These are phyloP conservation scores for Chlamydomonas incerta DNA, from an alignment of 139 green algal species.

Conservation along the genomic window DNA sequence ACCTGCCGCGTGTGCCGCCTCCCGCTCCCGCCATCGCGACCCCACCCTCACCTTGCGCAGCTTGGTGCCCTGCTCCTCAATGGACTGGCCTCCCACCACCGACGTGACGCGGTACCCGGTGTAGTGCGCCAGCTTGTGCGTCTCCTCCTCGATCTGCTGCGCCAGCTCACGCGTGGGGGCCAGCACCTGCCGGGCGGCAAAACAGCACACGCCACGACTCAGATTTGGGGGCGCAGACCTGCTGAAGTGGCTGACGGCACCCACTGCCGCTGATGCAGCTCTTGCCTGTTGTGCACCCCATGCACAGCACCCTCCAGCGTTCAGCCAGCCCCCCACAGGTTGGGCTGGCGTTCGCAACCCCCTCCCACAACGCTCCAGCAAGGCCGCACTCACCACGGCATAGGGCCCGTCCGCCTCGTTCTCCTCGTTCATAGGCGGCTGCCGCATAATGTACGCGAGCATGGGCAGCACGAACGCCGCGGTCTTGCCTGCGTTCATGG, in stretches of 20 bases:
- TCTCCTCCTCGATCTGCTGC: conserved; percentile 86
- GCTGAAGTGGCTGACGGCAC: too few relatives aligned
- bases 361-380: too few relatives aligned
- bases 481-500: conserved; percentile 93
- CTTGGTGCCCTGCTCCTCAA: conserved; percentile 94
- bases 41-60: conserved; percentile 47
- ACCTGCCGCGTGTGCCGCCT: too few relatives aligned
- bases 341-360: too few relatives aligned
- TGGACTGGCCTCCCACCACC: conserved; percentile 96
- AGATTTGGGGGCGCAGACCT: too few relatives aligned
- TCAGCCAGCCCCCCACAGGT: too few relatives aligned
- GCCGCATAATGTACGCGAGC: conserved; percentile 93
- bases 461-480: conserved; percentile 97
- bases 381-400: conserved; percentile 79
- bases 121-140: conserved; percentile 67
- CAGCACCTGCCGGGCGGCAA: conserved; percentile 73
- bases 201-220: too few relatives aligned
- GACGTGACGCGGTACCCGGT: conserved; percentile 77
- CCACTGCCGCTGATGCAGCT: too few relatives aligned
- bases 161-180: conserved; percentile 95
- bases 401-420: conserved; percentile 90
- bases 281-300: too few relatives aligned
- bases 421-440: conserved; percentile 93
- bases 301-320: too few relatives aligned
- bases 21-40: background rate